Evolutionary conservation across 371 early-diverging fungal genomes (phyloP).

Genomic region (Mucor mucedo): DNA sequence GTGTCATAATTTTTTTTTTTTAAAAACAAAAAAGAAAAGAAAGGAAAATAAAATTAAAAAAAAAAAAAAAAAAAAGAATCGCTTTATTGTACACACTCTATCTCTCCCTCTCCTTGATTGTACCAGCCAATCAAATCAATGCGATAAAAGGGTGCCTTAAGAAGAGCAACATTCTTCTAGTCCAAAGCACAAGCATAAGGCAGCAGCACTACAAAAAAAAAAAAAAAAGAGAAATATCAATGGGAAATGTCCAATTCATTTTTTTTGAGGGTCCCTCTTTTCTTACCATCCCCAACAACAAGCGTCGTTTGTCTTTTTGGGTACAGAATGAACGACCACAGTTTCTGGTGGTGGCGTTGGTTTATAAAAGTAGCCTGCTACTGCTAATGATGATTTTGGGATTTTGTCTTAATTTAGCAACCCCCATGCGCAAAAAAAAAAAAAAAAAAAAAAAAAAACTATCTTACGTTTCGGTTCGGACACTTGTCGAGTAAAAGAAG

Average conservation of each 20-base stretch:
- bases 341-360: conserved; percentile 34
- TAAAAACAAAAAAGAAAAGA: neutral
- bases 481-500: neutral
- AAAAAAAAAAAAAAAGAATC: neutral
- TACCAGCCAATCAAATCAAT: neutral
- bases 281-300: conserved; percentile 35
- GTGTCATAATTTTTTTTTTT: neutral
- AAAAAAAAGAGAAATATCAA: neutral
- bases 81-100: neutral
- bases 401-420: neutral
- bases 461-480: neutral
- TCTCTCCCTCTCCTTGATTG: neutral
- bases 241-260: too few relatives aligned
- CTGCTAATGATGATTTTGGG: neutral
- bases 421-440: neutral
- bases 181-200: conserved; percentile 31
- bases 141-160: neutral
- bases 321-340: conserved; percentile 26
- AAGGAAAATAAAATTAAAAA: neutral
- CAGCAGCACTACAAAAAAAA: conserved; percentile 26
- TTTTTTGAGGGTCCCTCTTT: neutral
- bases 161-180: conserved; percentile 28
- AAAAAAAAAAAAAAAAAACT: neutral
- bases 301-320: conserved; percentile 30
- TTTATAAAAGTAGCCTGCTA: conserved; percentile 20